Evolutionary conservation across 306 rosid genomes (phyloP).

Genomic region (Rosa lucieae): DNA sequence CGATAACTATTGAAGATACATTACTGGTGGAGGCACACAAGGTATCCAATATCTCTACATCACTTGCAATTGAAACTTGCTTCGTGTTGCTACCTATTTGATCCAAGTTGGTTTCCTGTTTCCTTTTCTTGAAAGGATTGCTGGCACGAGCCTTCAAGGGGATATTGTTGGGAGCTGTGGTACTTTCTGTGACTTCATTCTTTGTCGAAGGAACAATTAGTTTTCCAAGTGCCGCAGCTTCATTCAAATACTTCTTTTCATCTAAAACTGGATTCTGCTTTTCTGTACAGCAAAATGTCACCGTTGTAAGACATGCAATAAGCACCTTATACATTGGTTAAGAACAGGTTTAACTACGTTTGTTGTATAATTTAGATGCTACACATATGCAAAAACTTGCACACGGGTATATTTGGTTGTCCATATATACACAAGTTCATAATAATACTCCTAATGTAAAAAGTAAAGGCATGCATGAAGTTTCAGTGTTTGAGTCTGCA

Average conservation of each 20-base stretch:
- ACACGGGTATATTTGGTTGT: neutral
- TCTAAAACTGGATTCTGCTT: constrained; percentile 25
- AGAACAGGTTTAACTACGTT: neutral
- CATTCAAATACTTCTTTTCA: constrained; percentile 38
- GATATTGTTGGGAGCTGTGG: constrained; percentile 10
- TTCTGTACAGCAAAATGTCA: constrained; percentile 36
- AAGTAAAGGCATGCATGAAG: neutral
- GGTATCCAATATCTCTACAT: constrained; percentile 33
- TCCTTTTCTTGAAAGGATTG: constrained; percentile 78
- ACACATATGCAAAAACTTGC: neutral
- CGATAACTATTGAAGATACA: constrained; percentile 23
- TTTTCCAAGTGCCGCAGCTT: constrained; percentile 56
- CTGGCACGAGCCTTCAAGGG: constrained; percentile 57
- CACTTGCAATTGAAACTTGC: constrained; percentile 29
- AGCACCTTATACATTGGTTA: neutral
- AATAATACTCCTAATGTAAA: neutral
- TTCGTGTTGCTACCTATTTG: constrained; percentile 28
- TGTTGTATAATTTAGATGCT: neutral
- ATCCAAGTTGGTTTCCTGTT: constrained; percentile 39
- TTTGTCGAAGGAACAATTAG: constrained; percentile 47
- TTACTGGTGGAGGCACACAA: constrained; percentile 31
- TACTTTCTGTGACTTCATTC: constrained; percentile 26
- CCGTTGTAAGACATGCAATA: neutral
- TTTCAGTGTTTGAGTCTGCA: neutral
- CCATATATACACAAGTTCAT: neutral